Percentiles rank a stretch among this genome's conserved stretches.
Conservation (phyloP, 2,329 filamentous ascomycete genomes). For the Rhinocladiella mackenziei region DNA sequence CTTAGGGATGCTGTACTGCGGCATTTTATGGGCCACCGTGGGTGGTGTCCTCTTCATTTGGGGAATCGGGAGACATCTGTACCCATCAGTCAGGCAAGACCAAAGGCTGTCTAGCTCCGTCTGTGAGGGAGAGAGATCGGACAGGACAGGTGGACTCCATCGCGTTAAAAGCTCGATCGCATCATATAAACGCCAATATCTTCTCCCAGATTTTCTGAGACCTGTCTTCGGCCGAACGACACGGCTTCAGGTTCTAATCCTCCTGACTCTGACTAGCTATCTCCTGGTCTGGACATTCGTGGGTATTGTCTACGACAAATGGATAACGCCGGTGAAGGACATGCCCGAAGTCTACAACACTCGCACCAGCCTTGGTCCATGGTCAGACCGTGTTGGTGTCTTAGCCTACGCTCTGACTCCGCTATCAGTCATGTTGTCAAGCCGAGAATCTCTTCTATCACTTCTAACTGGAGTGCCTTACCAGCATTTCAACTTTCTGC, state of each 20-base stretch:
- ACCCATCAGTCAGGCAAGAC: not conserved
- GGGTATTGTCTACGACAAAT: conserved; percentile 64
- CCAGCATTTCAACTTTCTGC: conserved; percentile 72
- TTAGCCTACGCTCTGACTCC: conserved; percentile 72
- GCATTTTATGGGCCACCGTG: conserved; percentile 55
- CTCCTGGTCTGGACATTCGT: conserved; percentile 65
- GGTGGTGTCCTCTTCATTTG: conserved; percentile 47
- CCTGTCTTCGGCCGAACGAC: conserved; percentile 64
- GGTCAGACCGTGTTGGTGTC: conserved; percentile 64
- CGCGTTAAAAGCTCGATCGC: conserved; percentile 40
- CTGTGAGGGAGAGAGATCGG: not conserved
- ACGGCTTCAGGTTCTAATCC: conserved; percentile 61
- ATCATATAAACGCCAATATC: conserved; percentile 46
- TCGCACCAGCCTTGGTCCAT: conserved; percentile 62
- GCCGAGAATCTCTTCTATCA: conserved; percentile 65
- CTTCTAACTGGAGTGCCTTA: conserved; percentile 69
- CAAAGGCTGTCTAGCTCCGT: no score
- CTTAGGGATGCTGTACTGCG: conserved; percentile 53
- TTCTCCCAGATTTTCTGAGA: conserved; percentile 59
- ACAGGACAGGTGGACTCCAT: conserved; percentile 9
- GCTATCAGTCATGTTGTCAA: conserved; percentile 63
- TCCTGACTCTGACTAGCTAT: conserved; percentile 58
- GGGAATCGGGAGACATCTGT: conserved; percentile 33
- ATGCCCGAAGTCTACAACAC: conserved; percentile 57
- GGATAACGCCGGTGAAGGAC: conserved; percentile 65